Evolutionary conservation across 2,329 filamentous ascomycete genomes (phyloP), one percentile per base, ranked within the genome.

Genomic region (Hypoxylon sp.): DNA sequence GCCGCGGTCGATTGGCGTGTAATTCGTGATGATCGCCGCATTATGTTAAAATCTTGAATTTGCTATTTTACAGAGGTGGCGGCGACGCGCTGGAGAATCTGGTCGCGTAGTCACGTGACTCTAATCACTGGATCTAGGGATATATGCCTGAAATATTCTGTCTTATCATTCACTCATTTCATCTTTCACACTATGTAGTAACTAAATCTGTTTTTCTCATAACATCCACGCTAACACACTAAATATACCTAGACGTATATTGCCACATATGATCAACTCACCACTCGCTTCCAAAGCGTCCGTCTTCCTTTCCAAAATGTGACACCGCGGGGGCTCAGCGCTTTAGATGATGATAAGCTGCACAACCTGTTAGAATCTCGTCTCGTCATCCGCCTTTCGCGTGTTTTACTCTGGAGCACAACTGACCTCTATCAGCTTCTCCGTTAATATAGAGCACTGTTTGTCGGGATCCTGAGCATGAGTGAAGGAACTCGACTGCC

Each of bases 371-470:
- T 65, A 72, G 62, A 14, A 63, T 31, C 13, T 50, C 13, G 57
- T 35, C 14, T 51, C 11, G 8, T 51, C 19, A 13, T 37, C 24
- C 22, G 5, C 14, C 10, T 46, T 63, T 48, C 3, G 9, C n/a
- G 5, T 17, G 10, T 33, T 33, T 33, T 33, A 37, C 22, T 8
- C 11, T 24, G 11, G 35, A 19, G 46, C 13, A 44, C 67, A 54
- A 77, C 83, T 77, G 75, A 89, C 87, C 82, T 89, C 87, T 70
- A 90, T 90, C 35, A 90, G 80, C 77, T 85, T 87, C 75, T 89
- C 87, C 2, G 86, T 90, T 50, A 89, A 76, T 50, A 80, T 79
- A 60, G 88, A 84, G 72, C 85, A 87, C 70, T 85, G 83, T 59
- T 81, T 82, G 68, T 86, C 85, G 10, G 83, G 81, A 10, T 86